Evolutionary conservation across 2,329 filamentous ascomycete species (phyloP).

Genomic region (Hypoxylon sp.): DNA sequence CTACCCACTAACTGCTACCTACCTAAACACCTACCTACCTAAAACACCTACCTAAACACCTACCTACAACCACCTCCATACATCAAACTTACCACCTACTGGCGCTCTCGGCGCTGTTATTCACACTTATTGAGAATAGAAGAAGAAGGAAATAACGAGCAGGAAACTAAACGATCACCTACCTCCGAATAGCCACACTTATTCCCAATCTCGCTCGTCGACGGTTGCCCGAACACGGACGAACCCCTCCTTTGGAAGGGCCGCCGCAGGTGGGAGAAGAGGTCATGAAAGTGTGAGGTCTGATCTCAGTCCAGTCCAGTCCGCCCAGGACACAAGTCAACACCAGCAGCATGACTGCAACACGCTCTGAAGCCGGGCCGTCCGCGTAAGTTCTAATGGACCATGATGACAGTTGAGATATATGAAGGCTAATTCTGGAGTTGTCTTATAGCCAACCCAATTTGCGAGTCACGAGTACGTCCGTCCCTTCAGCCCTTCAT

Average conservation of each 20-base stretch:
- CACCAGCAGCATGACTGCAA: conserved; percentile 55
- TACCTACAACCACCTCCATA: neutral
- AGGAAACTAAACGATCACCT: neutral
- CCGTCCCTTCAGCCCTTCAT: conserved; percentile 48
- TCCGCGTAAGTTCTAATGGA: conserved; percentile 65
- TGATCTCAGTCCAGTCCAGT: conserved; percentile 36
- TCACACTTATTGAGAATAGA: conserved; percentile 11
- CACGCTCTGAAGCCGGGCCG: conserved; percentile 69
- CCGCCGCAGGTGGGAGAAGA: conserved; percentile 35
- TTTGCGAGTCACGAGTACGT: conserved; percentile 90
- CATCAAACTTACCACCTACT: conserved; percentile 25
- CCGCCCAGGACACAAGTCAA: conserved; percentile 14
- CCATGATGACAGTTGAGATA: no score
- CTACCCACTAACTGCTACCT: conserved; percentile 28
- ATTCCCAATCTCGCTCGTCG: conserved; percentile 11
- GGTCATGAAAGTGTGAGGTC: conserved; percentile 40
- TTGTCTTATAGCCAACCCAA: conserved; percentile 75
- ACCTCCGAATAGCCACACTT: conserved; percentile 12
- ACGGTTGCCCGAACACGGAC: conserved; percentile 27
- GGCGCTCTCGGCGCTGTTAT: conserved; percentile 26
- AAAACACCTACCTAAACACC: conserved; percentile 18
- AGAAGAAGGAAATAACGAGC: conserved; percentile 1
- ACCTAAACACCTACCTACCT: conserved; percentile 8
- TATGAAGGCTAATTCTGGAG: conserved; percentile 48
- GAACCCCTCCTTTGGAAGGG: conserved; percentile 41